Base-by-base conservation (phyloP, 2,329 filamentous ascomycete genomes). In the Penicillium sp. region DNA sequence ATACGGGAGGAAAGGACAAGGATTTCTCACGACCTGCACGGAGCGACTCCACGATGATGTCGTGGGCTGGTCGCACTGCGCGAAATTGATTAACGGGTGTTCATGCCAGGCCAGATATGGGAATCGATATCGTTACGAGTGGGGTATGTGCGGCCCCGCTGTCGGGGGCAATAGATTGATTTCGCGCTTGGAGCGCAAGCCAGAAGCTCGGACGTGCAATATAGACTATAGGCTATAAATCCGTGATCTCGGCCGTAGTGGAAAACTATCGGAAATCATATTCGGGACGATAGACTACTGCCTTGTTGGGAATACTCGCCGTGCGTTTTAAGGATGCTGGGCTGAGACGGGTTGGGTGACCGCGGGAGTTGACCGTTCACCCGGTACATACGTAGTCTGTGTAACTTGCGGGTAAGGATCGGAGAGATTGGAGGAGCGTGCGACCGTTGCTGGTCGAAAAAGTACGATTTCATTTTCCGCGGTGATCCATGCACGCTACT, bases 381-480 rank as follows among this genome's bases (percentile, higher is more conserved):
- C 40, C 27, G 10, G 41, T 7, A 10, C 18, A 4, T 13, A 30
- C 11, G 9, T 18, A 28, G 11, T 13, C 16, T 31, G 16, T 44
- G 41, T 28, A n/a, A 20, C 38, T 16, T 22, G 27, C 22, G 20
- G 14, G 33, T 13, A 20, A 24, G 28, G 24, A 28, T 16, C 4
- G 38, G 30, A 27, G 9, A 14, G 2, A 18, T 40, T 33, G 35
- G 16, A 11, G 18, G 13, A 4, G 7, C 10, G 35, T 4, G 38
- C 22, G 14, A 41, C 27, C 25, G 13, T 16, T 7, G 36, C 18
- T 33, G 27, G 27, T 31, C 16, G 13, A 24, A 16, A 16, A 31
- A 22, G 38, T 44, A 44, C 5, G 36, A 48, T 36, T 40, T n/a
- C 46, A 43, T 16, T 48, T 28, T 48, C 30, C 6, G 30, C 16